phyloP scores from a whole-genome alignment of 2,329 filamentous ascomycete genomes.

The Exophiala xenobiotica region DNA sequence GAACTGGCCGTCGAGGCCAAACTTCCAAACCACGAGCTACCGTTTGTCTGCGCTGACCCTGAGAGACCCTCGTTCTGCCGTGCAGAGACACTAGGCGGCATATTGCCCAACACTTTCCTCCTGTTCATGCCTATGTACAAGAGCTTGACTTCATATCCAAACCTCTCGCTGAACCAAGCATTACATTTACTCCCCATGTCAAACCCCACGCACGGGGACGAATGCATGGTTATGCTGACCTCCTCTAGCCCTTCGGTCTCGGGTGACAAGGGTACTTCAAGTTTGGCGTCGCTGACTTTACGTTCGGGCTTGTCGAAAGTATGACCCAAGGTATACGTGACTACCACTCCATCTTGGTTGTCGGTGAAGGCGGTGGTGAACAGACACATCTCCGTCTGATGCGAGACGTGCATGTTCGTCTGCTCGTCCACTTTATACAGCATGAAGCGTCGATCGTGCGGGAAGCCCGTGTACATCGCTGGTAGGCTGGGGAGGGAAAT shows the following conservation, averaged over 20 bases:
- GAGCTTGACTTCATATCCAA: constrained; percentile 62
- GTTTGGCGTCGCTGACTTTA: constrained; percentile 33
- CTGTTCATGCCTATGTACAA: constrained; percentile 64
- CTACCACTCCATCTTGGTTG: constrained; percentile 32
- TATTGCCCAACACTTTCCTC: constrained; percentile 62
- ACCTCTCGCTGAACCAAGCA: constrained; percentile 65
- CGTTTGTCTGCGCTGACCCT: constrained; percentile 1
- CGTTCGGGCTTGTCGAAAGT: constrained; percentile 24
- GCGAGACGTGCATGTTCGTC: constrained; percentile 61
- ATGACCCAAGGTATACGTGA: constrained; percentile 26
- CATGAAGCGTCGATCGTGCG: constrained; percentile 70
- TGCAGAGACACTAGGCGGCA: constrained; percentile 46
- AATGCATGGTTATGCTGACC: constrained; percentile 59
- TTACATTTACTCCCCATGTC: constrained; percentile 63
- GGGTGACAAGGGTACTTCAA: constrained; percentile 61
- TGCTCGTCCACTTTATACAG: constrained; percentile 54
- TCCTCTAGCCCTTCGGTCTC: constrained; percentile 46
- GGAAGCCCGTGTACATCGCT: constrained; percentile 63
- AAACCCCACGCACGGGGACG: constrained; percentile 58
- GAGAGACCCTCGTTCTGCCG: constrained; percentile 18
- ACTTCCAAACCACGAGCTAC: constrained; percentile 23
- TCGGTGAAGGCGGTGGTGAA: constrained; percentile 53
- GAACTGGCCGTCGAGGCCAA: constrained; percentile 19
- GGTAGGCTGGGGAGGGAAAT: constrained; percentile 54
- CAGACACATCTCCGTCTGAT: constrained; percentile 60